Evolutionary conservation across 1,284 basidiomycete genomes (phyloP), one percentile per base, ranked within the genome.

Genomic region (Ceratobasidium sp.): DNA sequence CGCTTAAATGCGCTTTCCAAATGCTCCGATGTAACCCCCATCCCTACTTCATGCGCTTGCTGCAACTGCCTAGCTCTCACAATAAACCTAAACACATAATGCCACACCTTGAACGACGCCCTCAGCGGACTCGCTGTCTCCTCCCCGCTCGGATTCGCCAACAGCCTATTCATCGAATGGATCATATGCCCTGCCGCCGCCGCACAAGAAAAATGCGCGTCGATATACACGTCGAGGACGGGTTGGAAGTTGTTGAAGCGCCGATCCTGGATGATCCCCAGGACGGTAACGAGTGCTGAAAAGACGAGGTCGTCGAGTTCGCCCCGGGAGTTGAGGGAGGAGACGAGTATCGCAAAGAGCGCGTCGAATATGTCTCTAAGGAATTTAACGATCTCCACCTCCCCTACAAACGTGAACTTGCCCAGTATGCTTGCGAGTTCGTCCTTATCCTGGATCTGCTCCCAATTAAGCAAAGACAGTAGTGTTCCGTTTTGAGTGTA

Each of bases 231-330:
- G 77, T 98, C 94, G 64, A 99, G 84, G 2, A 97, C 95, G 0
- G 94, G 91, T 76, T 93, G 91, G 84, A 98, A 98, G 80, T 98
- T 95, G 81, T 90, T 93, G 85, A 98, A 98, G n/a, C 96, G 88
- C 30, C 96, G 89, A 81, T 98, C 96, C 78, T 95, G 92, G 16
- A 95, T 90, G 76, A 98, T 96, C 1, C 92, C 89, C 3, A 96
- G 88, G 1, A 98, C 91, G 2, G 91, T 95, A 70, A 98, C 93
- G 16, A 99, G 86, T 1, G 93, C 92, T 77, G 94, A 92, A 85
- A 98, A 98, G 7, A 97, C 92, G 18, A 95, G 84, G 75, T 90
- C 86, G 78, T 98, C 94, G 81, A 98, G 87, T 78, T 96, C 91
- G 44, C 91, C 90, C 18, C 84, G 82, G 74, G 89, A 87, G 77